Base-by-base conservation (phyloP, 2,329 filamentous ascomycete genomes). In the Aspergillus neoniger region DNA sequence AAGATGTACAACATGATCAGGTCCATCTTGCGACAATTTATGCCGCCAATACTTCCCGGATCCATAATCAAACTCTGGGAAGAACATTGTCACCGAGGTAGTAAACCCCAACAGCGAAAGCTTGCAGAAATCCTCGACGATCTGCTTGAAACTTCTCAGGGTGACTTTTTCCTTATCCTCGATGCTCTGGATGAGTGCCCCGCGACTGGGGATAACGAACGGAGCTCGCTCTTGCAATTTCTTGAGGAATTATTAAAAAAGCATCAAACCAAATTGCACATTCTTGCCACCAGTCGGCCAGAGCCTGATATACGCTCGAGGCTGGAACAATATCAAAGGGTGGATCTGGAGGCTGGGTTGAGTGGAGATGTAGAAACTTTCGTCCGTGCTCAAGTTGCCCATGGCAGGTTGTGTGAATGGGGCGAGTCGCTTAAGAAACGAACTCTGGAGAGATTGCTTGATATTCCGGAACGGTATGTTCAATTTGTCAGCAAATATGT, bases 111-210 rank as follows among this genome's bases (percentile, higher is more conserved):
- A 4, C 55, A 36, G 19, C 19, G 21, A 36, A 47, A 21, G 1
- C 2, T 58, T 7, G 21, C 21, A 23, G 47, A 43, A 2, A 43
- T 58, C 6, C 55, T 58, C 8, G n/a, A 58, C 15, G 3, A 5
- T 38, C 25, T 58, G 5, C 5, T 58, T 9, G 38, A 19, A 9
- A 1, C 19, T 17, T 51, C 17, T n/a, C 17, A 19, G 25, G 23
- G 23, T 7, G 47, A 52, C 8, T 7, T 14, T n/a, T 58, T 58
- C 36, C 47, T 58, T 9, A 44, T 58, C 15, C 15, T 58, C 2
- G 55, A 58, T 58, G 55, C 55, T 23, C 48, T 58, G 21, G 55
- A 58, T 23, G 55, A 58, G 19, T 58, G 55, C 14, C 55, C 55
- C 17, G 21, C 19, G 43, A 39, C 28, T 4, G 28, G 28, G 12